Evolutionary conservation across 2,329 filamentous ascomycete genomes (phyloP), one percentile per base, ranked within the genome.

Genomic region (Pseudogymnoascus sp.): DNA sequence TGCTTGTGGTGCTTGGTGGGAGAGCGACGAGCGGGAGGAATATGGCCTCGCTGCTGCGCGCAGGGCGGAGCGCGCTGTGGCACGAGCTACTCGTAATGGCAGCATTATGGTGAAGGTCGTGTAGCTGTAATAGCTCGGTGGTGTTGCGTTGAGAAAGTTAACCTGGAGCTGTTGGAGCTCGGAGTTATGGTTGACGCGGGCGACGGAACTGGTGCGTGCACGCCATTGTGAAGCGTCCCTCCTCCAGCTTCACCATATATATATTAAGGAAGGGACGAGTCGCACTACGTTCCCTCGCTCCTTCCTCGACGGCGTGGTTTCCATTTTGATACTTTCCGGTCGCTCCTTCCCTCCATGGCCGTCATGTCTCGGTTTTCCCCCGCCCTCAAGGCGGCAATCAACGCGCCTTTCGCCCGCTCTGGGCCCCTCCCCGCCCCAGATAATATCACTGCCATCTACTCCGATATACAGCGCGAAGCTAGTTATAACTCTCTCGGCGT

Each of bases 291-390:
- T 50, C 44, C 44, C 21, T 50, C 44, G 44, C 21, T 50, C 44
- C 44, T 50, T 47, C 44, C 21, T 50, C 23, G 2, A 50, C 44
- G 21, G 12, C 44, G 44, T 25, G 21, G 21, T 50, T 50, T 50
- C 21, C 18, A 10, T 16, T 31, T 28, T 50, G 44, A 14, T 5
- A n/a, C 44, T 28, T 50, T 8, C 47, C 14, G 4, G 14, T 53
- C 47, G 47, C 47, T 31, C 47, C 23, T 53, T 53, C 23, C 47
- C 16, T n/a, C 25, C 14, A 14, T 60, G 8, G 31, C 31, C 56
- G 56, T 10, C 68, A 91, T 91, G 88, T 86, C 88, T 5, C 92
- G 90, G 74, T 81, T 93, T 18, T 89, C 88, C 1, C 79, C 83
- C 1, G 77, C 84, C 60, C 80, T 93, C 69, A 92, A 92, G 76